These are phyloP conservation scores for Camelina laxa DNA, from an alignment of 345 rosid species.

Conservation along the genomic window DNA sequence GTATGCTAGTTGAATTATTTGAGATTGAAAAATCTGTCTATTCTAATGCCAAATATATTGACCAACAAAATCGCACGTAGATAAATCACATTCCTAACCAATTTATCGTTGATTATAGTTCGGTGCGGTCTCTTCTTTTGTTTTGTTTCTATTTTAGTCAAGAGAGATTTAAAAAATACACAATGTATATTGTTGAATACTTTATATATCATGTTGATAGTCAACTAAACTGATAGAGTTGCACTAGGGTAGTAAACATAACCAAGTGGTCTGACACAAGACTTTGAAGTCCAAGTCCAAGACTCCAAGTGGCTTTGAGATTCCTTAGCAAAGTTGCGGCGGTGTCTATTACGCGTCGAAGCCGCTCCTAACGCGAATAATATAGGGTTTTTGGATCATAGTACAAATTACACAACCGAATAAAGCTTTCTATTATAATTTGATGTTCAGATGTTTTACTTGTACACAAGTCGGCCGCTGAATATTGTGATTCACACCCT, in stretches of 20 bases:
- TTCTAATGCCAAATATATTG: background rate
- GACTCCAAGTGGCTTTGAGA: constrained; percentile 20
- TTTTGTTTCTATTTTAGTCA: background rate
- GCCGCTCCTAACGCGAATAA: background rate
- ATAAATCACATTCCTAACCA: background rate
- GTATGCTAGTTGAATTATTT: constrained; percentile 17
- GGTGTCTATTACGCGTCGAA: constrained; percentile 19
- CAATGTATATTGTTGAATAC: background rate
- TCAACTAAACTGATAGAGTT: constrained; percentile 22
- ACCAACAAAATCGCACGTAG: background rate
- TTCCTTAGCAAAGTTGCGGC: constrained; percentile 9
- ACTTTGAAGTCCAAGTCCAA: constrained; percentile 37
- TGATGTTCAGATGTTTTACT: background rate
- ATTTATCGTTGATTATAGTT: background rate
- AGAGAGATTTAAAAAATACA: background rate
- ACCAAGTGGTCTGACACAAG: constrained; percentile 12
- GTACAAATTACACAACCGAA: background rate
- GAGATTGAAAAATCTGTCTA: background rate
- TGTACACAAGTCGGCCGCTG: constrained; percentile 15
- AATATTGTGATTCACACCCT: constrained; percentile 2
- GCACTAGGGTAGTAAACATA: constrained; percentile 11
- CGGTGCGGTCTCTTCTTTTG: background rate
- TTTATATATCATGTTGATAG: background rate
- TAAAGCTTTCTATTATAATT: background rate
- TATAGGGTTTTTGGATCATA: background rate